A percentile compares a stretch with the other conserved stretches of the same genome.
These are phyloP conservation scores for Aspergillus fijiensis DNA, from an alignment of 2,329 filamentous ascomycete genomes.

Conservation along the genomic window DNA sequence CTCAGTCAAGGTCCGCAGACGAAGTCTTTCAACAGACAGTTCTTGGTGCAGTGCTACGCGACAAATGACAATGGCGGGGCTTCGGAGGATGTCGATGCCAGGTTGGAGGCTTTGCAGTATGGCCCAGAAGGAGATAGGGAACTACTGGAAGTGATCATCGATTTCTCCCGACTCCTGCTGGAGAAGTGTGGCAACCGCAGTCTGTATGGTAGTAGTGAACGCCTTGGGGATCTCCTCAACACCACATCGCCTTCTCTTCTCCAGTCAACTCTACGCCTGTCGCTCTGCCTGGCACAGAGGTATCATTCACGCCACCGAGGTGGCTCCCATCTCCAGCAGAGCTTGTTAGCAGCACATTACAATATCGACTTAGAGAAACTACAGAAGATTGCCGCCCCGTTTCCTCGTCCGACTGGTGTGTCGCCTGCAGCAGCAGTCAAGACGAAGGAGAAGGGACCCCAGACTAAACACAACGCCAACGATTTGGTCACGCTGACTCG, in stretches of 20 bases:
- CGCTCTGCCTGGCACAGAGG: slow-evolving; percentile 82
- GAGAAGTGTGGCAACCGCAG: slow-evolving; percentile 97
- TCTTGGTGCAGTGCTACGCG: slow-evolving; percentile 48
- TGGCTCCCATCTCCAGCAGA: slow-evolving; percentile 66
- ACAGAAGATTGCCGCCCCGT: slow-evolving; percentile 78
- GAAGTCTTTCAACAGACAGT: slow-evolving; percentile 62
- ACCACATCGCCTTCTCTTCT: slow-evolving; percentile 79
- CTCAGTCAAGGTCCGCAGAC: slow-evolving; percentile 78
- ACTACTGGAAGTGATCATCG: slow-evolving; percentile 75
- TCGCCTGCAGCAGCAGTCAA: slow-evolving; percentile 62
- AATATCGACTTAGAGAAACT: slow-evolving; percentile 72
- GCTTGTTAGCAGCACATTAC: slow-evolving; percentile 80
- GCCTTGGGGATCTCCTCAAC: slow-evolving; percentile 85
- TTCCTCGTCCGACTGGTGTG: slow-evolving; percentile 65
- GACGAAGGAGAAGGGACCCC: slow-evolving; percentile 68
- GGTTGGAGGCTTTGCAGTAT: slow-evolving; percentile 63
- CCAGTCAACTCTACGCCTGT: slow-evolving; percentile 73
- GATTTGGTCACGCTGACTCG: slow-evolving; percentile 76
- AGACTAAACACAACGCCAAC: slow-evolving; percentile 67
- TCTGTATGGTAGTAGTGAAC: slow-evolving; percentile 89
- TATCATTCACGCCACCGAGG: slow-evolving; percentile 86
- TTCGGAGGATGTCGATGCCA: slow-evolving; percentile 53
- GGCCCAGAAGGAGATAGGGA: slow-evolving; percentile 73
- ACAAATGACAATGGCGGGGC: slow-evolving; percentile 59
- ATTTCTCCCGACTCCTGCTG: slow-evolving; percentile 82